These are phyloP conservation scores for Kodamaea laetipori DNA, from an alignment of 805 yeast species.

Conservation along the genomic window DNA sequence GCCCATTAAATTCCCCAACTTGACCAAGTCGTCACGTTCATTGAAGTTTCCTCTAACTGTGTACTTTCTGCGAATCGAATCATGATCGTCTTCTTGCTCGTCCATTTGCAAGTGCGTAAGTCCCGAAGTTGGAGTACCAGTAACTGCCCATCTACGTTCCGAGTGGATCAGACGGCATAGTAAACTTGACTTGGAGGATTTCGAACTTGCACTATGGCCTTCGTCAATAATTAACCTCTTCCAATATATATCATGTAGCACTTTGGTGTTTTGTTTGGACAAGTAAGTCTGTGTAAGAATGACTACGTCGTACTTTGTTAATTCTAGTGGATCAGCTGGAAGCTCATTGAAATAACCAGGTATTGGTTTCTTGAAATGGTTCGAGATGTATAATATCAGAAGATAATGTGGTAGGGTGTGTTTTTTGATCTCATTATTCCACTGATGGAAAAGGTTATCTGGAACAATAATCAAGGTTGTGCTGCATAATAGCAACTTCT, in stretches of 20 bases:
- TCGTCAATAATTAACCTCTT: slow-evolving; percentile 74
- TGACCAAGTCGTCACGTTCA: slow-evolving; percentile 53
- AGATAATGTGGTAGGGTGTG: slow-evolving; percentile 49
- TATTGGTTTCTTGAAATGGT: slow-evolving; percentile 24
- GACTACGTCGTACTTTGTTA: slow-evolving; percentile 54
- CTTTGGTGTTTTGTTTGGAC: slow-evolving; percentile 37
- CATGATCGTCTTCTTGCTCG: slow-evolving; percentile 9
- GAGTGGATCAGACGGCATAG: slow-evolving; percentile 51
- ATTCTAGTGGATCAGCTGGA: slow-evolving; percentile 27
- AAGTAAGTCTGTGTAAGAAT: slow-evolving; percentile 51
- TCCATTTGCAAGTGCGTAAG: slow-evolving; percentile 58
- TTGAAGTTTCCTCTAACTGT: slow-evolving; percentile 52
- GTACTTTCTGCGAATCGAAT: slow-evolving; percentile 25
- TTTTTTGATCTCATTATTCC: slow-evolving; percentile 60
- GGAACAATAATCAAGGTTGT: slow-evolving; percentile 66
- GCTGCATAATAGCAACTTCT: slow-evolving; percentile 39
- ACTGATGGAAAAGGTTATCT: slow-evolving; percentile 65
- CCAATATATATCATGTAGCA: slow-evolving; percentile 55
- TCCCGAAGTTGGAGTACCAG: slow-evolving; percentile 78
- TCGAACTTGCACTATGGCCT: slow-evolving; percentile 65
- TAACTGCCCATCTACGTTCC: slow-evolving; percentile 73
- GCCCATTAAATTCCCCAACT: slow-evolving; percentile 53
- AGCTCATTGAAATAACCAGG: slow-evolving; percentile 23
- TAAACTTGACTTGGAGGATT: slow-evolving; percentile 49
- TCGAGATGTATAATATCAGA: slow-evolving; percentile 33